phyloP scores from a whole-genome alignment of 139 green algal species.

The Coelastrella sp. region DNA sequence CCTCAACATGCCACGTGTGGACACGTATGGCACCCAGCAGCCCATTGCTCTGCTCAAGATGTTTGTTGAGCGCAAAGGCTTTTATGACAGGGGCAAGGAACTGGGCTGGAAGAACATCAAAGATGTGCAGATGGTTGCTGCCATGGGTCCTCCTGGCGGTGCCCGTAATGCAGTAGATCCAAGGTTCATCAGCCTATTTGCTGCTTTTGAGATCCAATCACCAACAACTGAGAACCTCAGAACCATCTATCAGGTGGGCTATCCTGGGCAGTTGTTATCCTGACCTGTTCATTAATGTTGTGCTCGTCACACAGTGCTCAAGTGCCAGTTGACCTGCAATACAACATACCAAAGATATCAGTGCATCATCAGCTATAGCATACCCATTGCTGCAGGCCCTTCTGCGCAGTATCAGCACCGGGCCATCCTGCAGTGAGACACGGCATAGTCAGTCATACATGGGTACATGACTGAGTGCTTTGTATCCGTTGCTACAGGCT shows the following conservation, averaged over 20 bases:
- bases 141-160: constrained; percentile 91
- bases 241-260: constrained; percentile 80
- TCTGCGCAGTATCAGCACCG: no score
- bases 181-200: constrained; percentile 89
- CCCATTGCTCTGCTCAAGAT: constrained; percentile 90
- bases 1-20: constrained; percentile 93
- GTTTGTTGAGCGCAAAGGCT: constrained; percentile 84
- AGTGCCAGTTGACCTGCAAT: no score
- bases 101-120: constrained; percentile 95
- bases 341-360: no score
- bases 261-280: background rate
- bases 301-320: no score
- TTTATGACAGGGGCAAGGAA: constrained; percentile 94
- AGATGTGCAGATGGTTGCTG: constrained; percentile 86
- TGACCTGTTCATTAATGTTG: no score
- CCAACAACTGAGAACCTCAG: constrained; percentile 78
- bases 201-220: constrained; percentile 88
- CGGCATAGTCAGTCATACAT: no score
- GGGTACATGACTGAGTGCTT: background rate
- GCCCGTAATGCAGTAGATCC: constrained; percentile 89
- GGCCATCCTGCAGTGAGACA: background rate
- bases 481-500: background rate
- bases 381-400: no score
- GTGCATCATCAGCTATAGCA: no score
- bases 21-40: constrained; percentile 93